phyloP scores from a whole-genome alignment of 1,139 yeast genomes.

The Blastobotrys petasosporus region DNA sequence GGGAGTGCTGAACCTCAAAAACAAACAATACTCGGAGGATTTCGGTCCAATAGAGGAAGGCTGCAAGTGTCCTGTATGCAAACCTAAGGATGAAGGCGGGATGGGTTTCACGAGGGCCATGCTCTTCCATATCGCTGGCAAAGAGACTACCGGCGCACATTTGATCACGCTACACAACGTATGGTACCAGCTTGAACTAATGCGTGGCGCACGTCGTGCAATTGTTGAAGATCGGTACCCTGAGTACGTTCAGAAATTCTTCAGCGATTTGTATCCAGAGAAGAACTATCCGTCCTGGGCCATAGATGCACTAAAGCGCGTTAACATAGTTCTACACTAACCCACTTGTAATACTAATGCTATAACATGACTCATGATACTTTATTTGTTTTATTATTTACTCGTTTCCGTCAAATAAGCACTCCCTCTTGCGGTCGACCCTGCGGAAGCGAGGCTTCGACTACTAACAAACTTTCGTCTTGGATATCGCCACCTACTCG shows the following conservation, averaged over 20 bases:
- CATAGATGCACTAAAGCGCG: slow-evolving; percentile 34
- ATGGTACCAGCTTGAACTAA: slow-evolving; percentile 39
- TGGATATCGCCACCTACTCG: slow-evolving; percentile 32
- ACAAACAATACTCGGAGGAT: slow-evolving; percentile 34
- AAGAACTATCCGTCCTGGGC: slow-evolving; percentile 42
- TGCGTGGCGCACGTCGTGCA: slow-evolving; percentile 38
- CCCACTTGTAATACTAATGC: no score
- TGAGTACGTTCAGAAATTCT: slow-evolving; percentile 35
- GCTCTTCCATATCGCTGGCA: slow-evolving; percentile 35
- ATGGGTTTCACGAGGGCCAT: slow-evolving; percentile 38
- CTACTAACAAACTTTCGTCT: slow-evolving; percentile 20
- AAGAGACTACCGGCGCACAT: slow-evolving; percentile 42
- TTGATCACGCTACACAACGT: slow-evolving; percentile 40
- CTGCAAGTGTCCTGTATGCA: slow-evolving; percentile 40
- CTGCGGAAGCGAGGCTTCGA: slow-evolving; percentile 10
- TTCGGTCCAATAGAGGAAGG: slow-evolving; percentile 36
- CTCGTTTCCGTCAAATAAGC: no score
- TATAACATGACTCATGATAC: no score
- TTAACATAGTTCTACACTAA: slow-evolving; percentile 25
- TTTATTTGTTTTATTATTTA: no score
- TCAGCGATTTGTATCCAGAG: slow-evolving; percentile 28
- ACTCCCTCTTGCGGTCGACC: no score
- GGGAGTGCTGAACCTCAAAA: slow-evolving; percentile 36
- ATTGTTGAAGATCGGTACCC: slow-evolving; percentile 38
- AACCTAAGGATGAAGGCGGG: slow-evolving; percentile 31